phyloP scores from a whole-genome alignment of 2,329 filamentous ascomycete species.

The Verticillium isaacii region DNA sequence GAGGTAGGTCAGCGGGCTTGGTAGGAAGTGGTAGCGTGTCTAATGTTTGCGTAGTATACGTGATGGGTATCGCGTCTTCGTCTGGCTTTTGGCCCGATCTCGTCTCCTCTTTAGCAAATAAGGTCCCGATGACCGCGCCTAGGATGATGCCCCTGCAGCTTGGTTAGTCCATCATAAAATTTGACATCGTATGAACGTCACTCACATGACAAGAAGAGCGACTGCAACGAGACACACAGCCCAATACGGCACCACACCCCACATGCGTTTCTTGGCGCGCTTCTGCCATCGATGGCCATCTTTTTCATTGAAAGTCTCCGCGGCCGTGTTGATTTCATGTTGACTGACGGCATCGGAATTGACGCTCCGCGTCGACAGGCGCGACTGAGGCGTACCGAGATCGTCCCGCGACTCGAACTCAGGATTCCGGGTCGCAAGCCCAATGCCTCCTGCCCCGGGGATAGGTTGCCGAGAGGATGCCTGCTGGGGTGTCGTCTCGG shows the following conservation, averaged over 20 bases:
- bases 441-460: constrained; percentile 57
- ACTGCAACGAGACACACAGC: constrained; percentile 46
- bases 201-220: constrained; percentile 42
- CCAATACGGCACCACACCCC: constrained; percentile 59
- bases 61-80: constrained; percentile 23
- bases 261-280: constrained; percentile 49
- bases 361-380: constrained; percentile 47
- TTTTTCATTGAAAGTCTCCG: constrained; percentile 42
- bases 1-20: constrained; percentile 43
- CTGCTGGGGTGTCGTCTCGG: constrained; percentile 1
- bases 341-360: constrained; percentile 42
- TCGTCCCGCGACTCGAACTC: constrained; percentile 58
- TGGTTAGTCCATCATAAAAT: background rate
- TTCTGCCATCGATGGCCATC: constrained; percentile 39
- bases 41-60: constrained; percentile 30
- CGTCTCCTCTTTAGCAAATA: constrained; percentile 28
- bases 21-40: constrained; percentile 48
- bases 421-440: constrained; percentile 55
- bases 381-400: constrained; percentile 43
- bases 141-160: constrained; percentile 39
- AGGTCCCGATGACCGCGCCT: constrained; percentile 50
- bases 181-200: background rate
- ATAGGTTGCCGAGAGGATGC: constrained; percentile 20
- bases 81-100: constrained; percentile 11
- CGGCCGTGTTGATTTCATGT: constrained; percentile 50